phyloP scores from a whole-genome alignment of 345 rosid genomes.

The Carallia pectinifolia region DNA sequence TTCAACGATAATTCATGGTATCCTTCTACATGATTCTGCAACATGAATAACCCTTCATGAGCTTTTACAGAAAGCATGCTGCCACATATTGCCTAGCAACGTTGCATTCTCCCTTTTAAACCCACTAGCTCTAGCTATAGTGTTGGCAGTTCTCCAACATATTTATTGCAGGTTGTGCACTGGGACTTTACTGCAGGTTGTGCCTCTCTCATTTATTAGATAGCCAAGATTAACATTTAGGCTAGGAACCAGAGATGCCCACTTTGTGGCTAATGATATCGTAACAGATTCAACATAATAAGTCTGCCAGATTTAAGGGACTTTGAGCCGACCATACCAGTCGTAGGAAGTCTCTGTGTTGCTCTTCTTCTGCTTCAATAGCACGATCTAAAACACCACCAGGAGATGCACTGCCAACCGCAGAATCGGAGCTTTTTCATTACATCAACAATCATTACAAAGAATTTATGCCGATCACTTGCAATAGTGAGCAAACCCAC shows the following conservation, averaged over 20 bases:
- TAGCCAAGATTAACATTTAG: background rate
- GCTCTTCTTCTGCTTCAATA: conserved; percentile 66
- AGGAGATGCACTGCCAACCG: conserved; percentile 49
- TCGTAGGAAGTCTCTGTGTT: conserved; percentile 62
- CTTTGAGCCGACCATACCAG: conserved; percentile 39
- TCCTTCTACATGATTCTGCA: conserved; percentile 82
- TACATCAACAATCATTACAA: conserved; percentile 7
- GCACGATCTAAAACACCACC: conserved; percentile 74
- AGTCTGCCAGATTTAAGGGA: background rate
- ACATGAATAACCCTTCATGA: conserved; percentile 13
- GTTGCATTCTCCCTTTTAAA: conserved; percentile 6
- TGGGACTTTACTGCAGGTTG: no score
- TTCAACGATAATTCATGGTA: conserved; percentile 67
- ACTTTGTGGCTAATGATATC: background rate
- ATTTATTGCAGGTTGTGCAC: no score
- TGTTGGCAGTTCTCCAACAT: background rate
- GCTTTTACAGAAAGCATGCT: background rate
- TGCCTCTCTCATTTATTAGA: no score
- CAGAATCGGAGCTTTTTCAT: conserved; percentile 10
- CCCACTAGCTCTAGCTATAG: background rate
- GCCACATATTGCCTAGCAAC: background rate
- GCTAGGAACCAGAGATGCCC: background rate
- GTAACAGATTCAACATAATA: background rate
- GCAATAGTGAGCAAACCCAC: conserved; percentile 26
- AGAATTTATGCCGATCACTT: conserved; percentile 1